These are phyloP conservation scores for Colletotrichum noveboracense DNA, from an alignment of 2,329 filamentous ascomycete species.

Conservation along the genomic window DNA sequence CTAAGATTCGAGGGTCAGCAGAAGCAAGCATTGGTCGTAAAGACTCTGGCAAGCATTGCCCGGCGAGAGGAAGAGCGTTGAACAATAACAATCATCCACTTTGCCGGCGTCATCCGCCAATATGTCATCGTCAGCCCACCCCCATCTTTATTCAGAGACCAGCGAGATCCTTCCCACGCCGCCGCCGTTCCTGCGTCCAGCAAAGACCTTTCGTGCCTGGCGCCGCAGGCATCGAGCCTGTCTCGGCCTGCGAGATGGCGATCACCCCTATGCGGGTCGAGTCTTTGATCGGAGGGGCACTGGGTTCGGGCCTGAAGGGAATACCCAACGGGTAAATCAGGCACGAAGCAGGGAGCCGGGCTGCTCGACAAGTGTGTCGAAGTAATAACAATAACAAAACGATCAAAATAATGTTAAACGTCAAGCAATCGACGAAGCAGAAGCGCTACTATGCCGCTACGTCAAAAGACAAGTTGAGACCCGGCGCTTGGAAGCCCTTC, in stretches of 20 bases:
- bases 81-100: neutral
- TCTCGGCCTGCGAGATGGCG: neutral
- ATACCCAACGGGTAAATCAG: neutral
- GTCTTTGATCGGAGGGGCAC: neutral
- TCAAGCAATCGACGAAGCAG: neutral
- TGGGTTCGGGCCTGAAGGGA: neutral
- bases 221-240: constrained; percentile 14
- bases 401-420: neutral
- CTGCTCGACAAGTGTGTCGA: neutral
- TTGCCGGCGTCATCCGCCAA: neutral
- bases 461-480: neutral
- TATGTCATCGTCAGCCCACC: neutral
- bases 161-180: neutral
- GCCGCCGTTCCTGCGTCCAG: neutral
- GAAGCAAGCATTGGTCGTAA: neutral
- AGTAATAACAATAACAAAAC: neutral
- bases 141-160: neutral
- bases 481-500: neutral
- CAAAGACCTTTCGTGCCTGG: neutral
- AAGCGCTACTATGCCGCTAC: neutral
- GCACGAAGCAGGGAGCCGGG: neutral
- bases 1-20: constrained; percentile 1
- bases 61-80: neutral
- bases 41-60: neutral
- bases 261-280: neutral